Evolutionary conservation across 768 basidiomycete species (phyloP).

Genomic region (Albatrellus ellisii): DNA sequence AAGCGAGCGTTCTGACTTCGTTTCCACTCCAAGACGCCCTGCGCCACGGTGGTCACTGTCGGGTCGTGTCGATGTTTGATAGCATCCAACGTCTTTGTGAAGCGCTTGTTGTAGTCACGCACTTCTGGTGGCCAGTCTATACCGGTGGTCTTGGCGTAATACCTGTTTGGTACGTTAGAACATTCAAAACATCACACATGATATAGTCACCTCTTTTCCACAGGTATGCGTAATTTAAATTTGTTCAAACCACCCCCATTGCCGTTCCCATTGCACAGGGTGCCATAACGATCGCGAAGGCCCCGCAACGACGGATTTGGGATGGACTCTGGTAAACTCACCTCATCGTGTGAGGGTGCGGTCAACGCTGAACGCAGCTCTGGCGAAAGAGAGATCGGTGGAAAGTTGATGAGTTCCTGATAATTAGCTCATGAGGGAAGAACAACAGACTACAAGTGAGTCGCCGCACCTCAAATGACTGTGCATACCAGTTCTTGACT

Average conservation of each 20-base stretch:
- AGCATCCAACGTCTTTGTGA: conserved; percentile 74
- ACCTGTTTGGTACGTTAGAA: conserved; percentile 31
- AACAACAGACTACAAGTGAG: background rate
- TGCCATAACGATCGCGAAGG: conserved; percentile 21
- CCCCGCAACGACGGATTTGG: conserved; percentile 68
- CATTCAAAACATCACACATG: conserved; percentile 2
- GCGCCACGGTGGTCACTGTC: conserved; percentile 93
- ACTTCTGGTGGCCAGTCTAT: conserved; percentile 86
- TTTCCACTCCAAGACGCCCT: conserved; percentile 97
- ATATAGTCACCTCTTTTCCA: conserved; percentile 60
- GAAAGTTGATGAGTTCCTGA: conserved; percentile 85
- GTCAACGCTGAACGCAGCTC: conserved; percentile 54
- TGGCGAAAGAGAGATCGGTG: conserved; percentile 55
- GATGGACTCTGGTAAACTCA: conserved; percentile 51
- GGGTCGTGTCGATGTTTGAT: conserved; percentile 96
- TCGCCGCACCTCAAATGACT: conserved; percentile 93
- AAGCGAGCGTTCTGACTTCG: conserved; percentile 49
- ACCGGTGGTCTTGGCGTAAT: conserved; percentile 66
- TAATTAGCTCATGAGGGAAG: conserved; percentile 2
- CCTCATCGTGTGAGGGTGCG: conserved; percentile 32
- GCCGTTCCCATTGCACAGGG: conserved; percentile 12
- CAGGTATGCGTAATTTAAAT: conserved; percentile 64
- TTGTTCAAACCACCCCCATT: conserved; percentile 29
- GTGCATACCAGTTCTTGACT: conserved; percentile 98
- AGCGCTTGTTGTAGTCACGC: conserved; percentile 82